Percentiles rank a stretch among this genome's conserved stretches.
phyloP scores from a whole-genome alignment of 495 filamentous ascomycete genomes.

The Aspergillus avenaceus region DNA sequence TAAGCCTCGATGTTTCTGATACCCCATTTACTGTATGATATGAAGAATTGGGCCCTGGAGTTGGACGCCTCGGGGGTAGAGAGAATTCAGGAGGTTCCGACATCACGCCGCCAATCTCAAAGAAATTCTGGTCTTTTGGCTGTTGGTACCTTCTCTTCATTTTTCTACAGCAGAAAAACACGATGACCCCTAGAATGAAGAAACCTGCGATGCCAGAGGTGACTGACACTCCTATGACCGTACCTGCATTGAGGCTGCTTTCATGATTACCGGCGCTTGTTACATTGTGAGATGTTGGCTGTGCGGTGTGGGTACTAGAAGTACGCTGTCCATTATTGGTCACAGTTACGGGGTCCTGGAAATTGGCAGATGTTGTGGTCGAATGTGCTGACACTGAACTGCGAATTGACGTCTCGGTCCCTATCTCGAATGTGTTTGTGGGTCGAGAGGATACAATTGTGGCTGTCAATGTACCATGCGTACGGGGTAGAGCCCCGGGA shows the following conservation, averaged over 20 bases:
- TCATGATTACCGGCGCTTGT: not conserved
- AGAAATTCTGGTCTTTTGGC: slow-evolving; percentile 23
- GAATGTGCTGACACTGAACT: slow-evolving; percentile 5
- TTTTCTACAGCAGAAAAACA: slow-evolving; percentile 34
- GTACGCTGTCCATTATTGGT: not conserved
- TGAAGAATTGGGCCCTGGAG: slow-evolving; percentile 9
- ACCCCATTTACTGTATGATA: slow-evolving; percentile 6
- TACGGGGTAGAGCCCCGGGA: slow-evolving; percentile 48
- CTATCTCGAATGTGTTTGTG: slow-evolving; percentile 7
- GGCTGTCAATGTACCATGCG: slow-evolving; percentile 58
- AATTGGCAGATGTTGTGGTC: slow-evolving; percentile 7
- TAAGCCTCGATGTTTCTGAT: slow-evolving; percentile 17
- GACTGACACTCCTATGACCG: slow-evolving; percentile 41
- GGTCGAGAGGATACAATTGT: slow-evolving; percentile 42
- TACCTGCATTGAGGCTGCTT: slow-evolving; percentile 25
- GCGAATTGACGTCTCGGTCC: slow-evolving; percentile 7
- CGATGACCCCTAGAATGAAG: slow-evolving; percentile 34
- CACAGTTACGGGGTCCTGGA: slow-evolving; percentile 11
- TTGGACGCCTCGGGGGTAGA: slow-evolving; percentile 18
- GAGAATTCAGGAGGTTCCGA: slow-evolving; percentile 36
- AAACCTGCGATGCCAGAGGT: slow-evolving; percentile 35
- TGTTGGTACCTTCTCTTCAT: slow-evolving; percentile 20
- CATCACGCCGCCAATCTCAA: slow-evolving; percentile 44
- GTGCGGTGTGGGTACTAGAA: slow-evolving; percentile 5
- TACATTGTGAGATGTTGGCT: slow-evolving; percentile 4